Evolutionary conservation across 2,329 filamentous ascomycete genomes (phyloP).

Genomic region (Pseudonectria foliicola): DNA sequence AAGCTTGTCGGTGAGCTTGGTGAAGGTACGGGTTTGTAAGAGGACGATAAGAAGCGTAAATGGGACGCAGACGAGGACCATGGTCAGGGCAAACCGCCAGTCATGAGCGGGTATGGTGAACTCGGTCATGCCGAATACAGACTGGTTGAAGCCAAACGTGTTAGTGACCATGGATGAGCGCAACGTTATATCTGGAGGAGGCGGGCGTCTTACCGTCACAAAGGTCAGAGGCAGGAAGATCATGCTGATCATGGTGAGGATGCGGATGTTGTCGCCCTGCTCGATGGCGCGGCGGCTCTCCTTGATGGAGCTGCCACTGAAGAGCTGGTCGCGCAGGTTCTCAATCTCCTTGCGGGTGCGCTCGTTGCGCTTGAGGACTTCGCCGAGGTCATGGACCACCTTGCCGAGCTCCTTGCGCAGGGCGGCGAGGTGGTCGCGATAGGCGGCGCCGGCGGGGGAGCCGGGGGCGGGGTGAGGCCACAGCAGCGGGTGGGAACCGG

Average conservation of each 20-base stretch:
- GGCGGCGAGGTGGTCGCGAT: constrained; percentile 39
- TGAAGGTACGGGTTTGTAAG: constrained; percentile 35
- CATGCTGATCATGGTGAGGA: constrained; percentile 53
- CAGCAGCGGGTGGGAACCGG: constrained; percentile 44
- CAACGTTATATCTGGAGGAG: no score
- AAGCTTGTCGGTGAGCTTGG: constrained; percentile 19
- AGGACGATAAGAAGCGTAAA: constrained; percentile 42
- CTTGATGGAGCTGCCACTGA: constrained; percentile 55
- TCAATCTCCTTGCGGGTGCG: constrained; percentile 47
- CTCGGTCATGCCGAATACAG: constrained; percentile 48
- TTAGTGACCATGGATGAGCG: no score
- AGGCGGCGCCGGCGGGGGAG: constrained; percentile 38
- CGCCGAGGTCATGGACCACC: constrained; percentile 42
- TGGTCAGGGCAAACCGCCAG: constrained; percentile 47
- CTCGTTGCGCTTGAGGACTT: constrained; percentile 44
- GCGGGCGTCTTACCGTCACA: constrained; percentile 38
- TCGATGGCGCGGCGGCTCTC: constrained; percentile 55
- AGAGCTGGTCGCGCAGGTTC: constrained; percentile 53
- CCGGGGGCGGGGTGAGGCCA: constrained; percentile 46
- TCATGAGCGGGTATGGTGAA: constrained; percentile 35
- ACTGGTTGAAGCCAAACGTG: constrained; percentile 18
- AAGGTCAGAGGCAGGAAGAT: constrained; percentile 56
- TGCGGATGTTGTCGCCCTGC: constrained; percentile 56
- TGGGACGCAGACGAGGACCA: constrained; percentile 54
- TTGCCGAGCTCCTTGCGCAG: constrained; percentile 43